Evolutionary conservation across 306 rosid species (phyloP), one percentile per base, ranked within the genome.

Genomic region (Myrica gale): DNA sequence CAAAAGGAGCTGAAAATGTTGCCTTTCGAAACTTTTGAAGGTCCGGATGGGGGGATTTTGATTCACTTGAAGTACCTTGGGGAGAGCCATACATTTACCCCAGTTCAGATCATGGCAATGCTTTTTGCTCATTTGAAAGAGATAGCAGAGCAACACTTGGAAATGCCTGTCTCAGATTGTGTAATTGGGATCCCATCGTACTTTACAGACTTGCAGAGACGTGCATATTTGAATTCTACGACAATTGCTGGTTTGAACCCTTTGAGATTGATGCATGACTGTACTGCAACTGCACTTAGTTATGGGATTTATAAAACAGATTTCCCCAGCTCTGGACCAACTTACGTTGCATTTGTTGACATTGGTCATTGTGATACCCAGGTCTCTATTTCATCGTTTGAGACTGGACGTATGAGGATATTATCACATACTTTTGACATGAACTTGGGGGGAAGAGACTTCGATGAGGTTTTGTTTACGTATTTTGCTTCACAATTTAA

Each of bases 281-380:
- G 96, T 80, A 89, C 99, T 76, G 99, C 99, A 63, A 96, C 96
- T 81, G 98, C 98, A 63, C 98, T 92, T 82, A 77, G 92, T 78
- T 93, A 85, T 76, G 97, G 98, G 77, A 87, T 91, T 87, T 93
- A 88, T 83, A 89, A 87, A 82, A 78, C 92, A 48, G 90, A 91
- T 84, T 82, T 87, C 70, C 60, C 83, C 0, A 70, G 19, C 21
- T 60, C 77, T 13, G 89, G 76, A 65, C 86, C 84, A 9, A 81
- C 84, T 19, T 81, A 68, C 74, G 90, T 89, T 66, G 92, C 86
- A 12, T 89, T 93, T 88, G 83, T 93, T 77, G 98, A 93, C 80
- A 80, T 93, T 54, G 98, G 98, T 52, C 93, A 93, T 4, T 93
- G 97, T 63, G 98, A 93, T 82, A 89, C 97, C 53, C 97, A 89